Evolutionary conservation across 345 rosid species (phyloP), one percentile per base, ranked within the genome.

Genomic region (Eucalyptus polybractea): DNA sequence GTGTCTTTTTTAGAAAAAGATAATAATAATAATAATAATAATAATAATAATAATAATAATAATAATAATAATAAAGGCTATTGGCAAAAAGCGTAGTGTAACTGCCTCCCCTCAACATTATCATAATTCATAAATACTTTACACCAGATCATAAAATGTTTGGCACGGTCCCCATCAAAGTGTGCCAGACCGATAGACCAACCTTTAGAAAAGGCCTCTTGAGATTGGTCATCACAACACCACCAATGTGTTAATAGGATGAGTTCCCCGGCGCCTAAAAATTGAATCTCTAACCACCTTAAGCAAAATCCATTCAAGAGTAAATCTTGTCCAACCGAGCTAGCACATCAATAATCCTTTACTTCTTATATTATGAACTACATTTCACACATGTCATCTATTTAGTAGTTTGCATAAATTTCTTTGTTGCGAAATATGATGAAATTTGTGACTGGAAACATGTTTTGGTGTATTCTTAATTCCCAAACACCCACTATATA

Each of bases 181-280:
- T 16, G 24, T 19, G 8, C 44, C 7, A 3, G 0, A 17, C 6
- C 11, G 1, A 33, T 0, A 0, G 4, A 69, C 13, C 6, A 1
- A 17, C 44, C 44, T 33, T 21, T 0, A 33, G 4, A 33, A 33
- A 8, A 9, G 24, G 24, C 13, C 17, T 6, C 80, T 19, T 33
- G 24, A 37, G 13, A 33, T 15, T 3, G 24, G 2, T 37, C 44
- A 9, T 69, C 80, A 33, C 2, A 10, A 17, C 6, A 33, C 13
- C 44, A 33, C 12, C 7, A 17, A 69, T 0, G 24, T 17, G 44
- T 19, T 17, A 17, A 69, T 6, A 7, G 24, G 80, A 33, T 9
- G 10, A 8, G 22, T 16, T 14, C 80, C 24, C 4, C 6, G 2
- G 24, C 9, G 1, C 56, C 24, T 53, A 53, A 17, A 51, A 19